Base-by-base conservation (phyloP, 768 basidiomycete species). In the Bullera alba region DNA sequence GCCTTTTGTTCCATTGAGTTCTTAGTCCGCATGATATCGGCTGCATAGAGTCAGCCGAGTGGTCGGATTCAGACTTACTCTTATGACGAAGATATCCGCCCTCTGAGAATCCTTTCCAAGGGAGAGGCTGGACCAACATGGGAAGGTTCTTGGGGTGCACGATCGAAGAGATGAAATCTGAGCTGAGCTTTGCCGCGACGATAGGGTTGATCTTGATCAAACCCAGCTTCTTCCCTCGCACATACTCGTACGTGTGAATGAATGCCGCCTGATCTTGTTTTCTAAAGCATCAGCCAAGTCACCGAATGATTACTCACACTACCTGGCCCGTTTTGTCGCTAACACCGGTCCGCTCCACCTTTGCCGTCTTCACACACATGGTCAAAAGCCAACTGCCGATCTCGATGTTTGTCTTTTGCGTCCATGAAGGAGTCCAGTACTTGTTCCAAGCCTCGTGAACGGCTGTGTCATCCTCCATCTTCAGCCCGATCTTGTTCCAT, bases 61-160 rank as follows among this genome's bases (percentile, higher is more conserved):
- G 42, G 12, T 27, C 22, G 44, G 7, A 42, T 19, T 4, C 4
- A 2, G 4, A 74, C 82, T 44, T 62, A 87, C 87, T 80, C 56
- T 78, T 80, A 65, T 83, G 87, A 59, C 82, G 81, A 21, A 93
- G 73, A 67, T 96, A 96, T 1, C 84, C 87, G 3, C 95, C 93
- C 38, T 83, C 75, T 47, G 85, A 79, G 56, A 82, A 78, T 50
- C 77, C 76, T 1, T 86, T 63, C 93, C 92, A 97, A 0, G 88
- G 87, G 56, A 83, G 83, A 2, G 93, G 93, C 54, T 83, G 82
- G 22, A 92, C 79, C 5, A 99, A 78, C 95, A 97, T 99, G 7
- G 93, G 93, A 21, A 99, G 78, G 71, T 93, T 87, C 1, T 91
- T 86, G 15, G 93, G 91, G 73, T 93, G 90, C 16, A 96, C 76